Base-by-base conservation (phyloP, 129 eudicot species). In the Chrysanthemum lavandulifolium region DNA sequence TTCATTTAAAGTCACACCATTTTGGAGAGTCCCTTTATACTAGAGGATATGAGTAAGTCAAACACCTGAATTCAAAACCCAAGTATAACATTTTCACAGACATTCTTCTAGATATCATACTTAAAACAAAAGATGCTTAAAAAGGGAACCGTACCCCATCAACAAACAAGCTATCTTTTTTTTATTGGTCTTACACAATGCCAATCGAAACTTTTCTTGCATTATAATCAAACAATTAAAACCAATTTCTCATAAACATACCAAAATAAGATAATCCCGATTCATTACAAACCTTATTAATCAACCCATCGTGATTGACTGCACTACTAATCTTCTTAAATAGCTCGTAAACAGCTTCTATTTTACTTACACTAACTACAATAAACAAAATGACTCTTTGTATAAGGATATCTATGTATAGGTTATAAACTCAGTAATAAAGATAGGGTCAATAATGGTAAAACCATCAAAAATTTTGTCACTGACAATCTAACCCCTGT, bases 281-380 rank as follows among this genome's bases (percentile, higher is more conserved):
- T 40, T 56, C 23, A 8, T 29, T 31, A 64, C 67, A 31, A 52
- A 89, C 96, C 96, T 89, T 89, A 84, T 88, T 84, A 82, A 91
- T 91, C 61, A 88, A 75, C 55, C 97, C 97, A 29, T 91, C 97
- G 67, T 91, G 96, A 67, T 86, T 86, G 72, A 88, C 96, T 49
- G 96, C 93, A 67, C 96, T 89, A 79, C 97, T 91, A 69, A 91
- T 91, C 88, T 83, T 88, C 85, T 91, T 88, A 67, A 88, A 91
- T 19, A 91, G 76, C 86, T 88, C 97, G 60, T 91, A 91, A 67
- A 91, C 89, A 12, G 96, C 97, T 82, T 91, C 96, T 48, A 91
- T 89, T 74, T 91, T 96, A 73, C 93, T 91, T 74, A 88, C 97
- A 80, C 97, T 91, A 84, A 91, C 97, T 91, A 92, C 93, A 82